Conservation (phyloP, 805 yeast genomes). For the Metschnikowia similis region DNA sequence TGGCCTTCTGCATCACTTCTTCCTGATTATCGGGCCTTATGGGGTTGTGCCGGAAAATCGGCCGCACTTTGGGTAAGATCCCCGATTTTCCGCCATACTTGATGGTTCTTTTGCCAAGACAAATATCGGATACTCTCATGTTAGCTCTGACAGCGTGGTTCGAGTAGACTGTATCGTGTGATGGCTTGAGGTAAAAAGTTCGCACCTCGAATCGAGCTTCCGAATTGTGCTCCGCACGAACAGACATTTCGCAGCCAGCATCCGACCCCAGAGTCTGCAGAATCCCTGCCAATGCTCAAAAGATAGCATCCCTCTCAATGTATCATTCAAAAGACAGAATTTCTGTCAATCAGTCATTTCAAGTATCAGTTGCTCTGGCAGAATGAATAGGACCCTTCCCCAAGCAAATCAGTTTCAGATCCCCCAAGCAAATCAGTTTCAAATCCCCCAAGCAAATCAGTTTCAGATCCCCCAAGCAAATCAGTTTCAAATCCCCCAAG, state of each 20-base stretch:
- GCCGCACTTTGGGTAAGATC: slow-evolving; percentile 72
- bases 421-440: slow-evolving; percentile 46
- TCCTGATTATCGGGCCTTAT: slow-evolving; percentile 46
- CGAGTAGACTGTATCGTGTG: neutral
- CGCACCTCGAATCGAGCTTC: neutral
- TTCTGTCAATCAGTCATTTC: too few relatives aligned
- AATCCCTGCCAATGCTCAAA: too few relatives aligned
- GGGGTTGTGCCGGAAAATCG: slow-evolving; percentile 63
- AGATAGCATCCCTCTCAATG: too few relatives aligned
- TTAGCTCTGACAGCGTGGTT: neutral
- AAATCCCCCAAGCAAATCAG: neutral
- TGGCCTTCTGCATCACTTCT: slow-evolving; percentile 38
- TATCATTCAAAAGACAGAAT: too few relatives aligned
- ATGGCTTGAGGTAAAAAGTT: neutral
- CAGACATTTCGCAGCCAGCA: neutral
- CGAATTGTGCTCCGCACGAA: neutral
- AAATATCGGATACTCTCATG: slow-evolving; percentile 13
- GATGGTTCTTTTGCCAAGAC: slow-evolving; percentile 48
- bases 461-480: neutral
- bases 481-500: neutral
- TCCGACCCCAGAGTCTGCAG: neutral
- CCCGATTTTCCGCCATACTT: slow-evolving; percentile 71
- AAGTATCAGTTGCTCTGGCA: too few relatives aligned
- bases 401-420: neutral
- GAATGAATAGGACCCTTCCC: too few relatives aligned